Percentiles rank a stretch among this genome's conserved stretches.
phyloP scores from a whole-genome alignment of 2,329 filamentous ascomycete species.

The Aspergillus floridensis region DNA sequence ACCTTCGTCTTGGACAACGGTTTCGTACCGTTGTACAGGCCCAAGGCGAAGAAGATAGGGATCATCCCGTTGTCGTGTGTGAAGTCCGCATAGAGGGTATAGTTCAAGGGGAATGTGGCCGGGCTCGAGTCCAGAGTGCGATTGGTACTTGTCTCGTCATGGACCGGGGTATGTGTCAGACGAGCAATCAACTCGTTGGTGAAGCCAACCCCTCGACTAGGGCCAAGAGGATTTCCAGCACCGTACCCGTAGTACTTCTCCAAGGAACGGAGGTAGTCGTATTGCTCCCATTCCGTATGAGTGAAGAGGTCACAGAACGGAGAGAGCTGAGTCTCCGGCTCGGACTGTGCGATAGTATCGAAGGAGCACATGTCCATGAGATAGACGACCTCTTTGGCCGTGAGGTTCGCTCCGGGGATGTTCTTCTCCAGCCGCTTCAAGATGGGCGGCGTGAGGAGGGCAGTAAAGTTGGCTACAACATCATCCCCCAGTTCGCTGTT shows the following conservation, averaged over 20 bases:
- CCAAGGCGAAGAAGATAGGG: slow-evolving; percentile 71
- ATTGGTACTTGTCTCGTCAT: slow-evolving; percentile 74
- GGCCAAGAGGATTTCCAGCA: slow-evolving; percentile 71
- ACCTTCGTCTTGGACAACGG: slow-evolving; percentile 52
- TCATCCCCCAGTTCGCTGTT: slow-evolving; percentile 44
- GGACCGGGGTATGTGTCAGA: slow-evolving; percentile 66
- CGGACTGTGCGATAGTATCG: slow-evolving; percentile 65
- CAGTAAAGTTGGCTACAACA: slow-evolving; percentile 58
- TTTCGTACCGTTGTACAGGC: slow-evolving; percentile 68
- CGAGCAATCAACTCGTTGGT: slow-evolving; percentile 84
- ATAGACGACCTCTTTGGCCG: slow-evolving; percentile 60
- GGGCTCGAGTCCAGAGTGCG: slow-evolving; percentile 67
- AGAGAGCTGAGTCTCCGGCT: slow-evolving; percentile 55
- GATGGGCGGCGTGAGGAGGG: slow-evolving; percentile 66
- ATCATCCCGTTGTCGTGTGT: slow-evolving; percentile 89
- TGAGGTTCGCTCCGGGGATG: slow-evolving; percentile 66
- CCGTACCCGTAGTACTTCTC: slow-evolving; percentile 84
- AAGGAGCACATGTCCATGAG: slow-evolving; percentile 91
- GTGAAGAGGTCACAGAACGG: slow-evolving; percentile 76
- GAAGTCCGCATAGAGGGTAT: slow-evolving; percentile 78
- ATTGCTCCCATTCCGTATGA: slow-evolving; percentile 68
- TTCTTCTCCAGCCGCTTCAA: slow-evolving; percentile 66
- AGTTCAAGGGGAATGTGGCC: slow-evolving; percentile 69
- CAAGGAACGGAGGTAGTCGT: slow-evolving; percentile 77
- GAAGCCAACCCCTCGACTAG: slow-evolving; percentile 84